These are phyloP conservation scores for Achlya hypogyna DNA, from an alignment of 352 stramenopile genomes.

Conservation along the genomic window DNA sequence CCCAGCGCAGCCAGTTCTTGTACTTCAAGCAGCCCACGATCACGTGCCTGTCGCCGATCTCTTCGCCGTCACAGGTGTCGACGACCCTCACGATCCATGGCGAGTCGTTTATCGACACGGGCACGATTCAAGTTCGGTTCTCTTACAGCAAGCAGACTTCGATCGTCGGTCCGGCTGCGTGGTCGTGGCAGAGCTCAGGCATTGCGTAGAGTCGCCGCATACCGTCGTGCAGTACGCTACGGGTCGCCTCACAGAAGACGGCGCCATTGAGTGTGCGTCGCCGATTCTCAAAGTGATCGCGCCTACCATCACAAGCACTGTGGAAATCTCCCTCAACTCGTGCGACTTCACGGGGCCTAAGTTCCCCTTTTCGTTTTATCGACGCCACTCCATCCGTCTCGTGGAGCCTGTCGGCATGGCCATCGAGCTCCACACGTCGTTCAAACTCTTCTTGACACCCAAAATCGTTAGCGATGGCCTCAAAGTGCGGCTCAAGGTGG, in stretches of 20 bases:
- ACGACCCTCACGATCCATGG: slow-evolving; percentile 50
- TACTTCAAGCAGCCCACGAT: slow-evolving; percentile 62
- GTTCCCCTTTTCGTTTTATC: slow-evolving; percentile 7
- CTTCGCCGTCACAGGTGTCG: slow-evolving; percentile 35
- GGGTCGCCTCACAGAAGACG: not conserved
- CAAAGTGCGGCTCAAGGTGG: slow-evolving; percentile 10
- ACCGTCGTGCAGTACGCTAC: not conserved
- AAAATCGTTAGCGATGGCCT: slow-evolving; percentile 10
- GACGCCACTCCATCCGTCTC: not conserved
- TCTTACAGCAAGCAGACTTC: slow-evolving; percentile 25
- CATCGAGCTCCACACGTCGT: not conserved
- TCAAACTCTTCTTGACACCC: not conserved
- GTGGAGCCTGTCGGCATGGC: slow-evolving; percentile 14
- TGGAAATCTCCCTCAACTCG: slow-evolving; percentile 15
- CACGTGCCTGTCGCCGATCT: slow-evolving; percentile 44
- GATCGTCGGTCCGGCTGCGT: not conserved
- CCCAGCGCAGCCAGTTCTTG: slow-evolving; percentile 51
- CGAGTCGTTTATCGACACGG: slow-evolving; percentile 64
- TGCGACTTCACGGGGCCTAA: slow-evolving; percentile 9
- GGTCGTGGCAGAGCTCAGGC: not conserved
- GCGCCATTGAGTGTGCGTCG: slow-evolving; percentile 8
- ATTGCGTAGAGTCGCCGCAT: not conserved
- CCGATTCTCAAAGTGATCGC: slow-evolving; percentile 7
- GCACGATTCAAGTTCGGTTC: slow-evolving; percentile 59
- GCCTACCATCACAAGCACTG: not conserved